A percentile compares a stretch with the other conserved stretches of the same genome.
Evolutionary conservation across 2,329 filamentous ascomycete genomes (phyloP).

Genomic region (Stagonosporopsis rhizophila): DNA sequence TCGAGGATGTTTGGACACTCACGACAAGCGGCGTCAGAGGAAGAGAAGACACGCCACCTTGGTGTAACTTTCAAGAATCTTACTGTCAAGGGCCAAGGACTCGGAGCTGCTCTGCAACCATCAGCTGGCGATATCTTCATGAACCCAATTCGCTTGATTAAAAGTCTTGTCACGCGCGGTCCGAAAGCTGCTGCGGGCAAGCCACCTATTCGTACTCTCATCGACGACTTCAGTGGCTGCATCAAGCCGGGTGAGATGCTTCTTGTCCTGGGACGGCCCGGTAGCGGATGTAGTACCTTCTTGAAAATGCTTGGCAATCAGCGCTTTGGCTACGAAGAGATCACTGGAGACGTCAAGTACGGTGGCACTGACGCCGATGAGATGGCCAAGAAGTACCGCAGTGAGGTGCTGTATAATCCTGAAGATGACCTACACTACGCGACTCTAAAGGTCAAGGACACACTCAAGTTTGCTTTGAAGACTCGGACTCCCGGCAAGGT

Average conservation of each 20-base stretch:
- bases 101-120: slow-evolving; percentile 68
- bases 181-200: slow-evolving; percentile 53
- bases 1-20: slow-evolving; percentile 74
- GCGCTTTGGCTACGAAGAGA: slow-evolving; percentile 63
- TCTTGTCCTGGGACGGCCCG: slow-evolving; percentile 72
- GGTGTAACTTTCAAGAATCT: slow-evolving; percentile 71
- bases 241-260: slow-evolving; percentile 77
- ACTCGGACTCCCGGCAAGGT: slow-evolving; percentile 70
- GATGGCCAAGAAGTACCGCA: slow-evolving; percentile 66
- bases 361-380: slow-evolving; percentile 62
- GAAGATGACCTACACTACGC: slow-evolving; percentile 81
- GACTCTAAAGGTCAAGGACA: slow-evolving; percentile 77
- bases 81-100: slow-evolving; percentile 66
- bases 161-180: slow-evolving; percentile 58
- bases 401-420: slow-evolving; percentile 75
- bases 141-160: slow-evolving; percentile 62
- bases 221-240: slow-evolving; percentile 71
- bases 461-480: slow-evolving; percentile 74
- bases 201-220: slow-evolving; percentile 68
- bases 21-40: slow-evolving; percentile 70
- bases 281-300: slow-evolving; percentile 73
- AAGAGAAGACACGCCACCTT: slow-evolving; percentile 73
- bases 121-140: slow-evolving; percentile 68
- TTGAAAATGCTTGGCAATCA: slow-evolving; percentile 74
- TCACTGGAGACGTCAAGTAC: slow-evolving; percentile 63